Evolutionary conservation across 106 monocot genomes (phyloP).

Genomic region (Apostasia shenzhenica): DNA sequence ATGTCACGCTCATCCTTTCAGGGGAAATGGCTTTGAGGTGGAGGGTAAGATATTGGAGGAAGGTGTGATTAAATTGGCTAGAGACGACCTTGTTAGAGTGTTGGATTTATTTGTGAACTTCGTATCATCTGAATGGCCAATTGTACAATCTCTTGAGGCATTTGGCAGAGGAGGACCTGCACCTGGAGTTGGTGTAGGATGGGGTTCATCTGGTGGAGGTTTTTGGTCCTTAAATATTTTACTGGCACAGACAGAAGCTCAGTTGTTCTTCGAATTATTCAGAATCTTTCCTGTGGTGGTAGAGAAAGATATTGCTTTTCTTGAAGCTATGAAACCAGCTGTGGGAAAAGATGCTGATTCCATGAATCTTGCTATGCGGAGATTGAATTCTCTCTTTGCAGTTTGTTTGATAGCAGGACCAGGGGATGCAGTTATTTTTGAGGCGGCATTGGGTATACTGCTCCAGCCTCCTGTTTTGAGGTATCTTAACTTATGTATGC

Average conservation of each 20-base stretch:
- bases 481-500: constrained; percentile 41
- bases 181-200: constrained; percentile 84
- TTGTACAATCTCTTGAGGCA: constrained; percentile 50
- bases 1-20: constrained; percentile 8
- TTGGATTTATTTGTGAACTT: constrained; percentile 20
- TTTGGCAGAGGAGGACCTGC: constrained; percentile 94
- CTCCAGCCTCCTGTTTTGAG: constrained; percentile 52
- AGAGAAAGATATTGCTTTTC: constrained; percentile 10
- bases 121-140: constrained; percentile 32
- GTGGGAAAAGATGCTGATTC: constrained; percentile 1
- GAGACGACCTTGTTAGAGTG: constrained; percentile 33
- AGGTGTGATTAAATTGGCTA: constrained; percentile 52
- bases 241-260: constrained; percentile 47
- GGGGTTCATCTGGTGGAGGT: constrained; percentile 78
- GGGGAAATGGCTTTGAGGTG: constrained; percentile 11
- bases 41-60: constrained; percentile 56
- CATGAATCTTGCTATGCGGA: constrained; percentile 16
- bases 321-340: constrained; percentile 6
- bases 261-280: constrained; percentile 48
- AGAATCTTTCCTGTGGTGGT: constrained; percentile 21
- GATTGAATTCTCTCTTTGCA: constrained; percentile 50
- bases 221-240: constrained; percentile 65
- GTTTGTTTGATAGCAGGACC: constrained; percentile 71
- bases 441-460: constrained; percentile 54
- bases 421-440: constrained; percentile 28